A percentile compares a stretch with the other conserved stretches of the same genome.
Evolutionary conservation across 1,284 basidiomycete species (phyloP).

Genomic region (Marasmius sp.): DNA sequence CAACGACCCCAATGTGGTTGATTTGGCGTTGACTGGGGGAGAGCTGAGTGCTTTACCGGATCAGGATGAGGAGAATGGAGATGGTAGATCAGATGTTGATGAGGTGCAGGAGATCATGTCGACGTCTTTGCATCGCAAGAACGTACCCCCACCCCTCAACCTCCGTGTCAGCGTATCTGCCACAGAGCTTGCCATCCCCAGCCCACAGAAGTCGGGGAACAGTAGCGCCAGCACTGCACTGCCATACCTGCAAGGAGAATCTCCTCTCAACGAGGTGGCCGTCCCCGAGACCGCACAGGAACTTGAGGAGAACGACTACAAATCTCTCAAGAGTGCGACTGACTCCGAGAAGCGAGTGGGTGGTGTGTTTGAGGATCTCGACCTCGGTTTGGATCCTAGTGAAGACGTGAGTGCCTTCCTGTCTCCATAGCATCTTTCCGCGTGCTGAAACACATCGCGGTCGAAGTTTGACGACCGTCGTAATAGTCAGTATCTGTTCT

Average conservation of each 20-base stretch:
- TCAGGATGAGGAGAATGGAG: conserved; percentile 31
- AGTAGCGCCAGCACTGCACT: conserved; percentile 21
- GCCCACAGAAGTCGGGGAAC: conserved; percentile 8
- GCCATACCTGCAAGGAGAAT: conserved; percentile 28
- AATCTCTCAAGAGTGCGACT: conserved; percentile 42
- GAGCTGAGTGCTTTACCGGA: conserved; percentile 43
- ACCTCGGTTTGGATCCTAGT: conserved; percentile 59
- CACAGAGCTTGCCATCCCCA: conserved; percentile 11
- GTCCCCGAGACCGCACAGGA: conserved; percentile 17
- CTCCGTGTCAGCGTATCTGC: conserved; percentile 31
- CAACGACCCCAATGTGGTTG: conserved; percentile 46
- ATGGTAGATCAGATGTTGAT: conserved; percentile 31
- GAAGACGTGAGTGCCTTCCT: conserved; percentile 40
- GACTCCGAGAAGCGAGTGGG: conserved; percentile 63
- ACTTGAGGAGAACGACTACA: conserved; percentile 32
- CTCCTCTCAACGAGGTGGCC: conserved; percentile 1
- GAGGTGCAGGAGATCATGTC: conserved; percentile 45
- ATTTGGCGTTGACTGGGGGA: conserved; percentile 52
- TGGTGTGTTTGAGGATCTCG: conserved; percentile 70
- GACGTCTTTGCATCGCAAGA: conserved; percentile 21
- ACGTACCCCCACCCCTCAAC: conserved; percentile 52
- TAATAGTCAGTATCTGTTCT: conserved; percentile 69
- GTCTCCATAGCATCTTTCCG: too few relatives aligned
- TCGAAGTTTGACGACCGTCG: conserved; percentile 65
- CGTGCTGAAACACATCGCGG: conserved; percentile 24